These are phyloP conservation scores for Penicillium rolfsii DNA, from an alignment of 2,329 filamentous ascomycete species.

Conservation along the genomic window DNA sequence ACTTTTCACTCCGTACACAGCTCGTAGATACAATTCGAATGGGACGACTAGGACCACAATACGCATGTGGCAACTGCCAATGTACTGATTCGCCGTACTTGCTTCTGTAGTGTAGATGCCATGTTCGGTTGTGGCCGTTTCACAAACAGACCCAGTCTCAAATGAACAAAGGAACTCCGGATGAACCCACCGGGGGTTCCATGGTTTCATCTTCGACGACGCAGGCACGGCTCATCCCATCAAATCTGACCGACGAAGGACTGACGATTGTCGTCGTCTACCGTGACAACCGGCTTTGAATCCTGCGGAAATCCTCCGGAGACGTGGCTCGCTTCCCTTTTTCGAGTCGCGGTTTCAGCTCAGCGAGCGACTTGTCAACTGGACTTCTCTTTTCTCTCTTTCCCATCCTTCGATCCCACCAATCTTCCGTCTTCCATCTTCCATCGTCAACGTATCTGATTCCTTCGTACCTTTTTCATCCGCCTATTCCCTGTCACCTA, in stretches of 20 bases:
- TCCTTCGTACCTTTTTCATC: background rate
- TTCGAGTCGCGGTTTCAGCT: background rate
- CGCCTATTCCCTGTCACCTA: background rate
- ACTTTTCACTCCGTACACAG: background rate
- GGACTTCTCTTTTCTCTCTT: background rate
- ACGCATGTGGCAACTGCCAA: no score
- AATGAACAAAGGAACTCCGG: conserved; percentile 7
- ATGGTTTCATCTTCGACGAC: conserved; percentile 14
- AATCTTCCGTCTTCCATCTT: background rate
- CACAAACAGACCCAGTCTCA: background rate
- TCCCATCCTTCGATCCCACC: background rate
- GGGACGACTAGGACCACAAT: background rate
- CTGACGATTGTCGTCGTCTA: background rate
- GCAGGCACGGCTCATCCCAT: background rate
- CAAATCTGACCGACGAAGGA: background rate
- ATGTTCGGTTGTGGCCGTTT: background rate
- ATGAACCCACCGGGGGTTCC: conserved; percentile 4
- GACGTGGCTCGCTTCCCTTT: background rate
- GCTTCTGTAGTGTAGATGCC: background rate
- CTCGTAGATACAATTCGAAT: background rate
- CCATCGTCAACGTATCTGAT: background rate
- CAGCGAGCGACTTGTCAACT: background rate
- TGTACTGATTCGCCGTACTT: background rate
- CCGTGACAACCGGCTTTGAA: background rate
- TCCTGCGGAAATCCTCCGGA: background rate